Percentiles rank a stretch among this genome's conserved stretches.
Evolutionary conservation across 371 early-diverging fungal species (phyloP).

Genomic region (Mucor racemosus): DNA sequence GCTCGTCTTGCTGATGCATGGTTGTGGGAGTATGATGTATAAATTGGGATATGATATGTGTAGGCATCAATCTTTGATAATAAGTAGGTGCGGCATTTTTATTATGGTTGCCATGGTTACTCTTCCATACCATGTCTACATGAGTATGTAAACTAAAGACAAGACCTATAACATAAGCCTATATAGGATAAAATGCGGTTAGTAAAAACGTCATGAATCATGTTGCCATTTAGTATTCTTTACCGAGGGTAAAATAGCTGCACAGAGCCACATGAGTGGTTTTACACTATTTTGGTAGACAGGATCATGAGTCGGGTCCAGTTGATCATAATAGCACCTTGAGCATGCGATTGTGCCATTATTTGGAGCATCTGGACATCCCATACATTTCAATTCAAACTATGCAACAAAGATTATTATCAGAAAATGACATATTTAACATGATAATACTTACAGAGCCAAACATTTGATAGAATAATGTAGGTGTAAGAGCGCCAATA

Average conservation of each 20-base stretch:
- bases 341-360: constrained; percentile 54
- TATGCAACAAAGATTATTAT: constrained; percentile 15
- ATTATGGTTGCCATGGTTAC: constrained; percentile 31
- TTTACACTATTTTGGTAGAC: constrained; percentile 82
- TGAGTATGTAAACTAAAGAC: constrained; percentile 95
- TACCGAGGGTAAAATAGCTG: constrained; percentile 79
- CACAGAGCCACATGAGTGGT: constrained; percentile 91
- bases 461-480: constrained; percentile 91
- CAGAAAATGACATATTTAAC: not conserved
- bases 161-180: constrained; percentile 90
- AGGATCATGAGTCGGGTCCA: constrained; percentile 78
- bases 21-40: constrained; percentile 21
- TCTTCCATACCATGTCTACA: constrained; percentile 85
- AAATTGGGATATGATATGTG: constrained; percentile 50
- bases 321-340: constrained; percentile 67
- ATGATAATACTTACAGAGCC: constrained; percentile 62
- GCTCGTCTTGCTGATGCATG: constrained; percentile 1
- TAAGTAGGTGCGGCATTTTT: constrained; percentile 23
- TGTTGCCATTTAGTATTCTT: not conserved
- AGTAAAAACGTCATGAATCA: not conserved
- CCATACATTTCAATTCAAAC: constrained; percentile 65
- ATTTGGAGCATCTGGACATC: constrained; percentile 47
- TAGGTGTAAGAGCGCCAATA: constrained; percentile 93
- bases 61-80: constrained; percentile 46
- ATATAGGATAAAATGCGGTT: not conserved